Conservation (phyloP, 768 basidiomycete species). For the Kwoniella shandongensis region DNA sequence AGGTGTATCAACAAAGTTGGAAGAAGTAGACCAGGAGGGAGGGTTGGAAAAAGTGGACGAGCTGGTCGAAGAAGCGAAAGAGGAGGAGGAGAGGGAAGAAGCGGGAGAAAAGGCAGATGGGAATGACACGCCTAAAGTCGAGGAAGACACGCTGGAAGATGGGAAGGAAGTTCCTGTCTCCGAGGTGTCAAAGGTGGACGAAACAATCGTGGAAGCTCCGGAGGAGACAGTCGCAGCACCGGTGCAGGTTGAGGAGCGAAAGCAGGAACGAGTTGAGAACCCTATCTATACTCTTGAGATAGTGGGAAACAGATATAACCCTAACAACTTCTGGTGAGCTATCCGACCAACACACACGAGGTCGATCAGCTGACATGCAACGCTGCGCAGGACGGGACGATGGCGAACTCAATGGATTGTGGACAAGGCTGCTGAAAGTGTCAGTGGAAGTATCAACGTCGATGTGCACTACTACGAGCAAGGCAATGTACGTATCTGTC, state of each 20-base stretch:
- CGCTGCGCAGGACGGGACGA: conserved; percentile 73
- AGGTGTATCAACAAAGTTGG: not conserved
- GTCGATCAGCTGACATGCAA: not conserved
- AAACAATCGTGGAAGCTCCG: conserved; percentile 8
- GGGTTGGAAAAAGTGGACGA: conserved; percentile 39
- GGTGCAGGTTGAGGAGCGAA: conserved; percentile 10
- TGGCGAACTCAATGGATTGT: conserved; percentile 88
- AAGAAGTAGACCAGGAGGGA: conserved; percentile 8
- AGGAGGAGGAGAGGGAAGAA: conserved; percentile 29
- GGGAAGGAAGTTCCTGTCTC: not conserved
- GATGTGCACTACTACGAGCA: conserved; percentile 98
- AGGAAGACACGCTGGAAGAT: conserved; percentile 11
- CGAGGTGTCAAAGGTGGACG: conserved; percentile 11
- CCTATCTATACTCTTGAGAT: conserved; percentile 64
- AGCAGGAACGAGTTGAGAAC: conserved; percentile 35
- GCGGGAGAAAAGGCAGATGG: conserved; percentile 7
- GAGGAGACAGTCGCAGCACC: not conserved
- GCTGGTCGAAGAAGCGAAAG: conserved; percentile 26
- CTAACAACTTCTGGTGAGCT: conserved; percentile 81
- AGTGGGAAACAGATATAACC: conserved; percentile 96
- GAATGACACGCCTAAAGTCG: conserved; percentile 1
- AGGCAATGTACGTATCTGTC: conserved; percentile 68
- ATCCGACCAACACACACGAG: too few species aligned
- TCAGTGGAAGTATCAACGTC: conserved; percentile 72
- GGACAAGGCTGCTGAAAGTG: conserved; percentile 63